A percentile compares a stretch with the other conserved stretches of the same genome.
These are phyloP conservation scores for Malassezia dermatis DNA, from an alignment of 1,284 basidiomycete genomes.

Conservation along the genomic window DNA sequence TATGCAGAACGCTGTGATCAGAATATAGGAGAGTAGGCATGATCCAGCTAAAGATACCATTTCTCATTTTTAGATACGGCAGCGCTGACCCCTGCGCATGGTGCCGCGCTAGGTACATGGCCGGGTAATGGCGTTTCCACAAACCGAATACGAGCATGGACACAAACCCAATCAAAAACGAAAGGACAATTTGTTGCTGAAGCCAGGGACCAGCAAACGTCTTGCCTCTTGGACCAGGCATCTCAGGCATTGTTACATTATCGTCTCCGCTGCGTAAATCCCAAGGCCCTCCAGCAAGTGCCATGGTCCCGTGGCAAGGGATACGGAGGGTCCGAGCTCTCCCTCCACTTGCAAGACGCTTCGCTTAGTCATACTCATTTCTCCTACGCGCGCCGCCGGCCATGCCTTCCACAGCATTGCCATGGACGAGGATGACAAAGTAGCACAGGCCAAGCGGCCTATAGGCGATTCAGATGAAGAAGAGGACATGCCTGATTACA, in stretches of 20 bases:
- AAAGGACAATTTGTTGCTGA: conserved; percentile 73
- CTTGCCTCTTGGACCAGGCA: conserved; percentile 14
- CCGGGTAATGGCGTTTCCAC: conserved; percentile 72
- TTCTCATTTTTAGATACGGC: conserved; percentile 63
- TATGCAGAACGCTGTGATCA: conserved; percentile 87
- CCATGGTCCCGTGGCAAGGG: conserved; percentile 1
- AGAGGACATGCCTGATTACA: conserved; percentile 19
- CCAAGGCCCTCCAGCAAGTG: background rate
- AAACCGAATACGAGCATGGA: conserved; percentile 82
- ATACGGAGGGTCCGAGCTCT: background rate
- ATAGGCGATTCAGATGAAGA: conserved; percentile 9
- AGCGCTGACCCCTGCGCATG: conserved; percentile 90
- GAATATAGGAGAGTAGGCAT: conserved; percentile 77
- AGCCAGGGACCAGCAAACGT: conserved; percentile 67
- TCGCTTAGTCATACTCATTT: background rate
- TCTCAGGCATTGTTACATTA: conserved; percentile 5
- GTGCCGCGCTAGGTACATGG: conserved; percentile 70
- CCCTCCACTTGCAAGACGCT: background rate
- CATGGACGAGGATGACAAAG: conserved; percentile 13
- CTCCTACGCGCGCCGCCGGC: background rate
- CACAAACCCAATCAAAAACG: conserved; percentile 63
- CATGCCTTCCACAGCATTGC: background rate
- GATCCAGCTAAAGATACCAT: conserved; percentile 87
- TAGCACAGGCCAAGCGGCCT: background rate
- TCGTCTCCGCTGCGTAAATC: background rate